phyloP scores from a whole-genome alignment of 2,329 filamentous ascomycete species.

The Colletotrichum agaves region DNA sequence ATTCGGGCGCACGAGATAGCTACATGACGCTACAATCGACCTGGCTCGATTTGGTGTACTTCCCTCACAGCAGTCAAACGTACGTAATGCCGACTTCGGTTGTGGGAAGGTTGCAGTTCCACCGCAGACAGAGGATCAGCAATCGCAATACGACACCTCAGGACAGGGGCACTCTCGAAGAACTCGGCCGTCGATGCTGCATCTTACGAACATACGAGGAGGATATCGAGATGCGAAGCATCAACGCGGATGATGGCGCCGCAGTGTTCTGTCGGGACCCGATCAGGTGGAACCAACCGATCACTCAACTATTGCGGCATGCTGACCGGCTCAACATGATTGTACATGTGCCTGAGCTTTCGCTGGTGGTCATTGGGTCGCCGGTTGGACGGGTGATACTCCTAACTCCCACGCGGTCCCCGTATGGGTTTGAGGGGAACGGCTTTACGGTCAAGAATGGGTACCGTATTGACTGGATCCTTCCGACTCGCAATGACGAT shows the following conservation, averaged over 20 bases:
- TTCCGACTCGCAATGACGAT: constrained; percentile 62
- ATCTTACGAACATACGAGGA: constrained; percentile 61
- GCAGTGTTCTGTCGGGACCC: constrained; percentile 47
- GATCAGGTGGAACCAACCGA: constrained; percentile 41
- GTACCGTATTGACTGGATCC: constrained; percentile 64
- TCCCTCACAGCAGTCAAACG: constrained; percentile 46
- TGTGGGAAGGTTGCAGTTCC: constrained; percentile 15
- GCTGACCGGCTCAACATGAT: constrained; percentile 65
- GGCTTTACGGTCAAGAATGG: constrained; percentile 48
- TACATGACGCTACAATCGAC: background rate
- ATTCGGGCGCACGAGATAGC: background rate
- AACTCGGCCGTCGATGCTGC: constrained; percentile 42
- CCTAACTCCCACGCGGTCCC: constrained; percentile 61
- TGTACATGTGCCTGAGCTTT: constrained; percentile 74
- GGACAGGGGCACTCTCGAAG: constrained; percentile 15
- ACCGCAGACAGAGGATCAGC: constrained; percentile 9
- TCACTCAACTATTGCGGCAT: constrained; percentile 33
- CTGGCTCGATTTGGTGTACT: constrained; percentile 48
- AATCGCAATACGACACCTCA: constrained; percentile 26
- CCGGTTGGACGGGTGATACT: constrained; percentile 74
- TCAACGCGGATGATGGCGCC: constrained; percentile 37
- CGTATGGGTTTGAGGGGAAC: constrained; percentile 1
- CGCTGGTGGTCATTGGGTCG: constrained; percentile 74
- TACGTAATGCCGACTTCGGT: constrained; percentile 22
- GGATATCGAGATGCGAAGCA: constrained; percentile 58